Evolutionary conservation across 73 alveolate genomes (phyloP).

Genomic region (Tetrahymena elliotti): DNA sequence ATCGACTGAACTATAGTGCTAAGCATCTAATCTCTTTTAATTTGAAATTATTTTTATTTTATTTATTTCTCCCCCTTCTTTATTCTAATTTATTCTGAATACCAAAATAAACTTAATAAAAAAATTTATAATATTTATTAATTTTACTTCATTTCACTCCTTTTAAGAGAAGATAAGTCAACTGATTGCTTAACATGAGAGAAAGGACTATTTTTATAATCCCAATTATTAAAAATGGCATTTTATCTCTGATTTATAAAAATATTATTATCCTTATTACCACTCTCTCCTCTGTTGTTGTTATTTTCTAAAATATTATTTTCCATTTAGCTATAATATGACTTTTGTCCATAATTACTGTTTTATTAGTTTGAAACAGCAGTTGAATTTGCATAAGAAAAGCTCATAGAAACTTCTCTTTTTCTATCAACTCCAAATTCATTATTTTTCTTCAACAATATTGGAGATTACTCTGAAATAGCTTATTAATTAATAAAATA

Average conservation of each 20-base stretch:
- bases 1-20: neutral
- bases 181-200: neutral
- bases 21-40: neutral
- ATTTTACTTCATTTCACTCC: neutral
- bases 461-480: neutral
- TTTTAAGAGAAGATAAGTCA: neutral
- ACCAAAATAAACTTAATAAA: neutral
- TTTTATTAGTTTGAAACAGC: neutral
- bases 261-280: neutral
- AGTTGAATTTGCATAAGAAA: neutral
- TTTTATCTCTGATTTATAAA: neutral
- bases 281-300: neutral
- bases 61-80: neutral
- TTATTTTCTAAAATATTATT: neutral
- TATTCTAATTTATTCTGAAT: neutral
- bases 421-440: neutral
- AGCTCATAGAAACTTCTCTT: neutral
- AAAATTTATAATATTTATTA: neutral
- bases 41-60: neutral
- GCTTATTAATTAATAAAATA: too few relatives aligned
- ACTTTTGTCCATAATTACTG: neutral
- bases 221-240: neutral
- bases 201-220: neutral
- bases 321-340: neutral
- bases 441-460: neutral